Evolutionary conservation across 116 monocot genomes (phyloP), one percentile per base, ranked within the genome.

Genomic region (Dioscorea cayenensis): DNA sequence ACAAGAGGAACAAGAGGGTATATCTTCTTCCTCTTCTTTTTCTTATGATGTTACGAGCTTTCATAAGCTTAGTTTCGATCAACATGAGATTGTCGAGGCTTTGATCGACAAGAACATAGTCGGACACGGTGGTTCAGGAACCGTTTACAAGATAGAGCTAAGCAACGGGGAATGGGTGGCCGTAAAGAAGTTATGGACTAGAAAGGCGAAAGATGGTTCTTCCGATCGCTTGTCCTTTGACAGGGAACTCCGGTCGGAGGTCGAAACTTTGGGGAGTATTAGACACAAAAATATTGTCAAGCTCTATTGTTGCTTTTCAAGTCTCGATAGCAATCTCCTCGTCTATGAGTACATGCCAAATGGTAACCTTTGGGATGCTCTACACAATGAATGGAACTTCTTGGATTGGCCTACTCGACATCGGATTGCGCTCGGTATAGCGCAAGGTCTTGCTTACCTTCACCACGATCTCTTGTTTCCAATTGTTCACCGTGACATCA

Each of bases 301-400:
- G 81, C 86, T 97, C 49, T 97, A 90, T 69, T 97, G 93, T 71
- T 97, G 84, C 81, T 90, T 85, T 82, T 93, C 93, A 3, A 82
- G 88, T 72, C 69, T 68, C 18, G 90, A 97, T 28, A 84, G 76
- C 67, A 89, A 93, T 25, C 83, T 97, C 12, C 73, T 97, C 32
- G 90, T 97, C 2, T 97, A 97, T 36, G 97, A 97, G 78, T 97
- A 92, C 84, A 92, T 97, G 96, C 83, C 87, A 6, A 97, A 97
- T 58, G 97, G 97, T 0, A 97, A 93, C 65, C 82, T 97, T 1
- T 93, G 93, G 93, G 97, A 97, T 65, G 88, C 88, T 17, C 83
- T 97, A 9, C 93, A 97, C 78, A 72, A 77, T 5, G 69, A 81
- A 4, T 48, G 71, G 84, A 79, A 68, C 62, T 81, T 81, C 52